These are phyloP conservation scores for Sungouiozyma ichnusensis DNA, from an alignment of 805 yeast species.

Conservation along the genomic window DNA sequence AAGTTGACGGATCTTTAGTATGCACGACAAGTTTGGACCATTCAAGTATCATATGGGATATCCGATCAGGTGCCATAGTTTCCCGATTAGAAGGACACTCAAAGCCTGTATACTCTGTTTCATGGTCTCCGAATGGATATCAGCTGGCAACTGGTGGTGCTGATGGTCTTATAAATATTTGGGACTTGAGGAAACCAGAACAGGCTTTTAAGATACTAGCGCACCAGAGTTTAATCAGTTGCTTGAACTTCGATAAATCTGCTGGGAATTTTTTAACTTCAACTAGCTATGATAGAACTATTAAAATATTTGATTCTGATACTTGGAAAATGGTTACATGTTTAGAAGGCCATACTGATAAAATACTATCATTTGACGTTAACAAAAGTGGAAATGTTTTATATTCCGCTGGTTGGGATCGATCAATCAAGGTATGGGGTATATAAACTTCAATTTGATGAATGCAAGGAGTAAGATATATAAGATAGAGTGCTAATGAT, in stretches of 20 bases:
- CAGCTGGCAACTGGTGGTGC: constrained; percentile 76
- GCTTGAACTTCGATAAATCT: constrained; percentile 40
- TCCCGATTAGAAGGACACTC: constrained; percentile 56
- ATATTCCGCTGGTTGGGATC: constrained; percentile 75
- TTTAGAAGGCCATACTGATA: constrained; percentile 51
- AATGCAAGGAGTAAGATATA: neutral
- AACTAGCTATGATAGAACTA: constrained; percentile 58
- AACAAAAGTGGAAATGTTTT: constrained; percentile 33
- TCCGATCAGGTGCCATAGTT: constrained; percentile 63
- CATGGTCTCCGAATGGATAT: constrained; percentile 69
- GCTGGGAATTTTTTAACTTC: constrained; percentile 45
- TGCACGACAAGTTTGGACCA: constrained; percentile 77
- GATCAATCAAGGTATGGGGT: constrained; percentile 61
- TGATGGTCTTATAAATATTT: constrained; percentile 67
- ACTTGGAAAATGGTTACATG: constrained; percentile 52
- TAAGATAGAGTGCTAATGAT: neutral
- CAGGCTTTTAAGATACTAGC: constrained; percentile 43
- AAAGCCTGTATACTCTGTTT: constrained; percentile 57
- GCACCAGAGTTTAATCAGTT: constrained; percentile 64
- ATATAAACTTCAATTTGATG: neutral
- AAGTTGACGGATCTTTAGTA: constrained; percentile 66
- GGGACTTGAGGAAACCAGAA: constrained; percentile 61
- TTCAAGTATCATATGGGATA: constrained; percentile 69
- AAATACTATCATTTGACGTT: constrained; percentile 62
- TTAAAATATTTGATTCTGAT: constrained; percentile 57